Conservation (phyloP, 495 filamentous ascomycete genomes). For the Podospora conica region DNA sequence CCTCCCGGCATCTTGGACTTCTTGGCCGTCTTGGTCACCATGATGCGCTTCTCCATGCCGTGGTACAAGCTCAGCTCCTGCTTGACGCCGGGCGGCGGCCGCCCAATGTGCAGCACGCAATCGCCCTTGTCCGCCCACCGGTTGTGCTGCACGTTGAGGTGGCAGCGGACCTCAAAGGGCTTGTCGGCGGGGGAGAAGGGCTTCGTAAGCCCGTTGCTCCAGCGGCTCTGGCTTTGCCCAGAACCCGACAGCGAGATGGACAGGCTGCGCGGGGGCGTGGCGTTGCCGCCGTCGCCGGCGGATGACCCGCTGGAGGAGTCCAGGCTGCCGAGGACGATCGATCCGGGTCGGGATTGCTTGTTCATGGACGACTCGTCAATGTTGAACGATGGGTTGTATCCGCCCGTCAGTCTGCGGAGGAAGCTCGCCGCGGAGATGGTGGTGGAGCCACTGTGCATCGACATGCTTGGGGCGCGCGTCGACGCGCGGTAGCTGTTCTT, state of each 20-base stretch:
- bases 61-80: conserved; percentile 46
- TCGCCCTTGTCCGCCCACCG: conserved; percentile 90
- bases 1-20: conserved; percentile 36
- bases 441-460: conserved; percentile 38
- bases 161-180: conserved; percentile 70
- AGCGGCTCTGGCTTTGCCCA: conserved; percentile 40
- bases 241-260: conserved; percentile 44
- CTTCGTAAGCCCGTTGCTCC: conserved; percentile 39
- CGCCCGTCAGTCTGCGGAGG: conserved; percentile 52
- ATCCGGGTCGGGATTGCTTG: conserved; percentile 39
- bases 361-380: conserved; percentile 56
- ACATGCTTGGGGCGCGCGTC: conserved; percentile 43
- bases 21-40: conserved; percentile 52
- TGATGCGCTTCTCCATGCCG: conserved; percentile 73
- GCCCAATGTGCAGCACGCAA: conserved; percentile 73
- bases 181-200: conserved; percentile 24
- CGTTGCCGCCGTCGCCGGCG: conserved; percentile 34
- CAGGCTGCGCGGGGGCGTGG: conserved; percentile 52
- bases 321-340: conserved; percentile 53
- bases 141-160: conserved; percentile 64
- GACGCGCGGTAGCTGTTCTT: conserved; percentile 54
- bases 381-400: conserved; percentile 63
- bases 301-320: conserved; percentile 51
- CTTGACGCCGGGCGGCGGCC: conserved; percentile 52
- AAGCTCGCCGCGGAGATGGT: conserved; percentile 70